phyloP scores from a whole-genome alignment of 257 asterid genomes.

The Penstemon eatonii region DNA sequence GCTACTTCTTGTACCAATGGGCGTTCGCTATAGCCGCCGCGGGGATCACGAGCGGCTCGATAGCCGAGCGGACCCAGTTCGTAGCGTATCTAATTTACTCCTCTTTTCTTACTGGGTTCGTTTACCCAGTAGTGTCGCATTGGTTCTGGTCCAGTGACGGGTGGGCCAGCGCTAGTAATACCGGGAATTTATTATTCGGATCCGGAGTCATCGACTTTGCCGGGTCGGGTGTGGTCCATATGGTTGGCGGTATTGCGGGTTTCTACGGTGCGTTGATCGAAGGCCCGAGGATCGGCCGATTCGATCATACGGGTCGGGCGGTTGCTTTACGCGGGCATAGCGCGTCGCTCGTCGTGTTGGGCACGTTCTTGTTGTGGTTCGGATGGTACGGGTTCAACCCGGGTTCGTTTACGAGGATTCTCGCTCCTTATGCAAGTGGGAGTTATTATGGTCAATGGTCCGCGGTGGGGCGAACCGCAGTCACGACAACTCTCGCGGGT shows the following conservation, averaged over 20 bases:
- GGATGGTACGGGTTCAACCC: conserved; percentile 46
- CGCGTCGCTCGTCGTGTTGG: conserved; percentile 48
- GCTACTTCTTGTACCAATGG: conserved; percentile 55
- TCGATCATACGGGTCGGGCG: conserved; percentile 39
- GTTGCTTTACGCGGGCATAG: conserved; percentile 43
- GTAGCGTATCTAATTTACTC: conserved; percentile 49
- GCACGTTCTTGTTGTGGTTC: conserved; percentile 31
- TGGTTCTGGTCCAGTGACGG: conserved; percentile 43
- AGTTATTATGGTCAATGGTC: conserved; percentile 56
- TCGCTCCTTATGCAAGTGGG: conserved; percentile 33
- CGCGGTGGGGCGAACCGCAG: conserved; percentile 54
- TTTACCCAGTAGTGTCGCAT: conserved; percentile 30
- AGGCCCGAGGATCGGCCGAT: conserved; percentile 54
- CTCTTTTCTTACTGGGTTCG: conserved; percentile 48
- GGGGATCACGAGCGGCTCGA: conserved; percentile 58
- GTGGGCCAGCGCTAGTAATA: conserved; percentile 45
- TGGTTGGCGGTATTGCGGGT: conserved; percentile 51
- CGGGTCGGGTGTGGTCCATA: conserved; percentile 55
- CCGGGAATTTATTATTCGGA: conserved; percentile 35
- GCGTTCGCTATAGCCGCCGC: conserved; percentile 60
- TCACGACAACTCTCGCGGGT: conserved; percentile 49
- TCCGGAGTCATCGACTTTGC: conserved; percentile 58
- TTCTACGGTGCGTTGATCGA: conserved; percentile 44
- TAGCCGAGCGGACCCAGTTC: conserved; percentile 53
- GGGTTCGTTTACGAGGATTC: conserved; percentile 40